These are phyloP conservation scores for Begonia fuchsioides DNA, from an alignment of 306 rosid species.

Conservation along the genomic window DNA sequence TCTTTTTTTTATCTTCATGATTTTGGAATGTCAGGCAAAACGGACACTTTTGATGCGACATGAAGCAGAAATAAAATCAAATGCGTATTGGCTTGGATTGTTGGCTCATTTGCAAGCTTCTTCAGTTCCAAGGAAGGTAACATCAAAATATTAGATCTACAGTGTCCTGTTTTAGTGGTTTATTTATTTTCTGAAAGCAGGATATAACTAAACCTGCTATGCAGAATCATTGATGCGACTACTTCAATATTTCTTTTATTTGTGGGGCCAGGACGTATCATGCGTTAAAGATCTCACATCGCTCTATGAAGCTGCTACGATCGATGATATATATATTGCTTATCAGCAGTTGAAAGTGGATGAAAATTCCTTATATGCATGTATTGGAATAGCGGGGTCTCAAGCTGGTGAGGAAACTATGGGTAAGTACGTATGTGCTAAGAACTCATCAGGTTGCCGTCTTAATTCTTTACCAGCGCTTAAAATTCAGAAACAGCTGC, in stretches of 20 bases:
- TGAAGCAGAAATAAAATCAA: slow-evolving; percentile 95
- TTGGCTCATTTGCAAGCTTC: slow-evolving; percentile 90
- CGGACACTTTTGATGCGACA: slow-evolving; percentile 93
- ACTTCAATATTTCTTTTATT: not conserved
- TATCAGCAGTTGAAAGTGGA: slow-evolving; percentile 84
- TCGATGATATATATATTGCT: slow-evolving; percentile 71
- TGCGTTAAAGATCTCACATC: slow-evolving; percentile 77
- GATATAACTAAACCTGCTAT: slow-evolving; percentile 1
- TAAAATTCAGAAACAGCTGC: not conserved
- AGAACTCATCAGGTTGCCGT: slow-evolving; percentile 8
- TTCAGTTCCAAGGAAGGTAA: slow-evolving; percentile 95
- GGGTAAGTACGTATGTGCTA: slow-evolving; percentile 20
- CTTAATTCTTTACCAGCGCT: not conserved
- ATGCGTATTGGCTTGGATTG: slow-evolving; percentile 93
- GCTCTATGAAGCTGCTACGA: slow-evolving; percentile 63
- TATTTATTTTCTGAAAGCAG: slow-evolving; percentile 4
- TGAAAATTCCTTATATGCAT: slow-evolving; percentile 63
- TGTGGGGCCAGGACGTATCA: slow-evolving; percentile 70
- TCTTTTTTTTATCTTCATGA: slow-evolving; percentile 3
- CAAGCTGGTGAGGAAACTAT: slow-evolving; percentile 47
- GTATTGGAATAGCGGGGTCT: slow-evolving; percentile 90
- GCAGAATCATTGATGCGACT: not conserved
- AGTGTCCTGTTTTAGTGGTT: slow-evolving; percentile 1
- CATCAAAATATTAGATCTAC: slow-evolving; percentile 12
- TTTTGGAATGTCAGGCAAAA: slow-evolving; percentile 48